A percentile compares a stretch with the other conserved stretches of the same genome.
phyloP scores from a whole-genome alignment of 306 rosid genomes.

The Abrus pulchellus region DNA sequence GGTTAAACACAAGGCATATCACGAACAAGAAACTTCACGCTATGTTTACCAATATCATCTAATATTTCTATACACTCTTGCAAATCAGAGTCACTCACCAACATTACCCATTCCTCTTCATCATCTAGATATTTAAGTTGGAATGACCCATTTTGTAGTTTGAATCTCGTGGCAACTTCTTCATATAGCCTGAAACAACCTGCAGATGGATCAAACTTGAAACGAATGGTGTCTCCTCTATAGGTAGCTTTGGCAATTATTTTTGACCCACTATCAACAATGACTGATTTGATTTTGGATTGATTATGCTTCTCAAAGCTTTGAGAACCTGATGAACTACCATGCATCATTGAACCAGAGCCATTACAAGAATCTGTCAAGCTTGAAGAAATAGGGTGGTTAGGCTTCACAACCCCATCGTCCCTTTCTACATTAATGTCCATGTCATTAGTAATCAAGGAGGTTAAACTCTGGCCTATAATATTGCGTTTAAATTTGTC shows the following conservation, averaged over 20 bases:
- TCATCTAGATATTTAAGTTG: conserved; percentile 85
- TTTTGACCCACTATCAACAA: conserved; percentile 58
- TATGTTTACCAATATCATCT: conserved; percentile 64
- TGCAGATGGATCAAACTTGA: conserved; percentile 71
- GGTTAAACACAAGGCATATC: conserved; percentile 58
- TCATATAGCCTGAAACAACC: conserved; percentile 74
- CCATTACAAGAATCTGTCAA: conserved; percentile 71
- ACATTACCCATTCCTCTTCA: conserved; percentile 92
- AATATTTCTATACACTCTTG: conserved; percentile 80
- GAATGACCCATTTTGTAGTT: conserved; percentile 71
- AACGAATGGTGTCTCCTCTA: conserved; percentile 73
- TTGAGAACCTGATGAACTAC: conserved; percentile 65
- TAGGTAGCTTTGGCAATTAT: conserved; percentile 79
- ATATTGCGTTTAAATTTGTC: conserved; percentile 48
- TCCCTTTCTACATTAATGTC: conserved; percentile 53
- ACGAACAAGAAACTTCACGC: conserved; percentile 76
- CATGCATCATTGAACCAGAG: conserved; percentile 58
- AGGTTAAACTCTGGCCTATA: conserved; percentile 52
- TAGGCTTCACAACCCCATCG: conserved; percentile 56
- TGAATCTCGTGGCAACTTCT: conserved; percentile 79
- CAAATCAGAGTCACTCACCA: conserved; percentile 73
- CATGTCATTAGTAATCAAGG: conserved; percentile 55
- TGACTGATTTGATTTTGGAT: conserved; percentile 52
- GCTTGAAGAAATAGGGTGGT: conserved; percentile 64
- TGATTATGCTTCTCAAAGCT: conserved; percentile 63